These are phyloP conservation scores for Exophiala oligosperma DNA, from an alignment of 2,329 filamentous ascomycete genomes.

Conservation along the genomic window DNA sequence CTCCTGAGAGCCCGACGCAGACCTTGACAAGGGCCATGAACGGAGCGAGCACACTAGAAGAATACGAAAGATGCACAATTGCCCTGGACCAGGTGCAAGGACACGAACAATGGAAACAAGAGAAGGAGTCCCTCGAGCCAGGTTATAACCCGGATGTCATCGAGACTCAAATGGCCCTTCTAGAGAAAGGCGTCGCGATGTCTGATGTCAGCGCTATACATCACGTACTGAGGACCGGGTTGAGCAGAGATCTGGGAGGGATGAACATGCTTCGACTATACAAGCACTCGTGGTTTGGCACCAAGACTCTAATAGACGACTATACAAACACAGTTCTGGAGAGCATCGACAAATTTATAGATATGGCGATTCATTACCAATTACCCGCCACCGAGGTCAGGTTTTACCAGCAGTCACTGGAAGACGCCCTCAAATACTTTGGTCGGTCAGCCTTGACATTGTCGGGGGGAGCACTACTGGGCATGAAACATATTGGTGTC, in stretches of 20 bases:
- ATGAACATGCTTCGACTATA: constrained; percentile 85
- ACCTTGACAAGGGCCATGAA: constrained; percentile 17
- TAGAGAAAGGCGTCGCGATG: constrained; percentile 71
- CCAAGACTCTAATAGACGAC: constrained; percentile 80
- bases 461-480: constrained; percentile 84
- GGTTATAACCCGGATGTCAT: constrained; percentile 74
- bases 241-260: constrained; percentile 78
- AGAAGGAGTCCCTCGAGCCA: constrained; percentile 54
- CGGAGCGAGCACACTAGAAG: constrained; percentile 65
- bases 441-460: constrained; percentile 81
- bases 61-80: constrained; percentile 74
- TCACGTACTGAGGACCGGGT: constrained; percentile 73
- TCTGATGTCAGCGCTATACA: constrained; percentile 76
- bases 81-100: constrained; percentile 78
- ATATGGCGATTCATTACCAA: constrained; percentile 49
- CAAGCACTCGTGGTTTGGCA: constrained; percentile 79
- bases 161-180: constrained; percentile 65
- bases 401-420: constrained; percentile 21
- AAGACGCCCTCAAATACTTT: constrained; percentile 26
- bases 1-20: constrained; percentile 16
- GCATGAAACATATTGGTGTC: constrained; percentile 89
- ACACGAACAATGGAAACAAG: constrained; percentile 77
- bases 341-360: constrained; percentile 71
- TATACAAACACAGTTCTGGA: constrained; percentile 79
- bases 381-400: constrained; percentile 18